Evolutionary conservation across 1,284 basidiomycete species (phyloP).

Genomic region (Pterulicium gracile): DNA sequence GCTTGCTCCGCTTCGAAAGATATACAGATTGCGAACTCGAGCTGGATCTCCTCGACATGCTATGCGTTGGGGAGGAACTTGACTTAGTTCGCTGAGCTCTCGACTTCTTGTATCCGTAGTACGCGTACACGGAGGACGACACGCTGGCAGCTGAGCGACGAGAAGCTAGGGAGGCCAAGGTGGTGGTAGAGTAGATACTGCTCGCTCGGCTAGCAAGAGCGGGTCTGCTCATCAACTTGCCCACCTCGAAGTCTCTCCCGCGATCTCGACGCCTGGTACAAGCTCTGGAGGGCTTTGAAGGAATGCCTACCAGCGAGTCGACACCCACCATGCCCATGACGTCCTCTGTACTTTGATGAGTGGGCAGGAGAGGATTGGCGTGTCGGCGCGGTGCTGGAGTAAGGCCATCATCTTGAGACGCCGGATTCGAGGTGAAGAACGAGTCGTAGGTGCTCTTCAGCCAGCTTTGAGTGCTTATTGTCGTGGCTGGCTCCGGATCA

Average conservation of each 20-base stretch:
- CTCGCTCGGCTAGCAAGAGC: neutral
- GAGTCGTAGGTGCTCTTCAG: neutral
- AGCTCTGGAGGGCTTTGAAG: neutral
- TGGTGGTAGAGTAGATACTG: neutral
- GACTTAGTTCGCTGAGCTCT: neutral
- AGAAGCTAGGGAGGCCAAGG: neutral
- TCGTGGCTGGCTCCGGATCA: neutral
- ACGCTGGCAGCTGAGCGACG: neutral
- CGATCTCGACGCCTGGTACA: neutral
- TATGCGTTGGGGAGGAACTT: neutral
- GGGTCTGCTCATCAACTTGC: neutral
- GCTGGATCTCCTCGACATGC: neutral
- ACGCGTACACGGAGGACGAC: neutral
- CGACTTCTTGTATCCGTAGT: neutral
- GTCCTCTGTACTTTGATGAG: neutral
- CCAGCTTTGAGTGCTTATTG: neutral
- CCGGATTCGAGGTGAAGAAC: neutral
- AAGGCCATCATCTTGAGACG: neutral
- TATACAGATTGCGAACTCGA: neutral
- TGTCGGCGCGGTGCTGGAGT: neutral
- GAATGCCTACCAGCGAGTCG: neutral
- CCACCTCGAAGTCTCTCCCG: neutral
- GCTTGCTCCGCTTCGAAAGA: neutral
- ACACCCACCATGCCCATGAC: neutral
- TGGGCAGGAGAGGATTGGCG: neutral